Evolutionary conservation across 345 rosid genomes (phyloP).

Genomic region (Zanthoxylum bungeanum): DNA sequence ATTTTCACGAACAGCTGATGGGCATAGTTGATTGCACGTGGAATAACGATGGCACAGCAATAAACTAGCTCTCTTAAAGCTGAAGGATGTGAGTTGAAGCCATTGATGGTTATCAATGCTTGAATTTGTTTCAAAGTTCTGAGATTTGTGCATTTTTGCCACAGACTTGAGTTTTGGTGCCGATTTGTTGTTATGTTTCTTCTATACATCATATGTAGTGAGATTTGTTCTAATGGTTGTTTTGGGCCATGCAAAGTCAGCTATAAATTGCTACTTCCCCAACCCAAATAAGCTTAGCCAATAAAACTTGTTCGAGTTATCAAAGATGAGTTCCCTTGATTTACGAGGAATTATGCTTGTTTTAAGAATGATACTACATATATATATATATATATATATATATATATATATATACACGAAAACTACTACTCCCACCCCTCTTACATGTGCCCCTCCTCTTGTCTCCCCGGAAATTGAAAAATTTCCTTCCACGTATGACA

Average conservation of each 20-base stretch:
- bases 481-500: no score
- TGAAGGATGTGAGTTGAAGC: constrained; percentile 43
- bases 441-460: no score
- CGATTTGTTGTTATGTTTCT: constrained; percentile 51
- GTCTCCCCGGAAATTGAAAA: no score
- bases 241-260: not conserved
- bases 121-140: constrained; percentile 55
- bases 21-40: constrained; percentile 50
- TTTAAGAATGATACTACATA: no score
- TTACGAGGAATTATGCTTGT: no score
- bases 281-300: not conserved
- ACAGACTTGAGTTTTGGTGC: constrained; percentile 37
- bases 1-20: constrained; percentile 58
- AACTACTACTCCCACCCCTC: no score
- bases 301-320: no score
- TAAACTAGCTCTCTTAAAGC: constrained; percentile 59
- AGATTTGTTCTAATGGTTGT: not conserved
- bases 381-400: no score
- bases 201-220: constrained; percentile 34
- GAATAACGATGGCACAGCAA: constrained; percentile 33
- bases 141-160: constrained; percentile 53
- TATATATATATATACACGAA: no score
- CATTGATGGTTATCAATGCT: constrained; percentile 38
- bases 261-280: not conserved
- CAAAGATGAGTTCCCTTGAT: no score